phyloP scores from a whole-genome alignment of 768 basidiomycete species.

The Aureoboletus auriporus region DNA sequence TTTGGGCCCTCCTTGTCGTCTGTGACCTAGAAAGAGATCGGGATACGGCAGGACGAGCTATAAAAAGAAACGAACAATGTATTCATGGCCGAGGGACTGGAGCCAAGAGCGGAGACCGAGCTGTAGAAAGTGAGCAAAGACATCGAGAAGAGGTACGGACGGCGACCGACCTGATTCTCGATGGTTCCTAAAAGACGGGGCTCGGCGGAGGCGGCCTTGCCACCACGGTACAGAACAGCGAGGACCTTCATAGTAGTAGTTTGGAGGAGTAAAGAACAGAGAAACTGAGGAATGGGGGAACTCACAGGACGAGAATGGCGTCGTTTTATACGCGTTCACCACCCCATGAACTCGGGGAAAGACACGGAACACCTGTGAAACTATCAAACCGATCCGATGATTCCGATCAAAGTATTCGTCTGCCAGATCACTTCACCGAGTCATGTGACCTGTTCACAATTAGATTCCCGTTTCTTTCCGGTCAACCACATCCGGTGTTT shows the following conservation, averaged over 20 bases:
- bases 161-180: conserved; percentile 60
- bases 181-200: conserved; percentile 74
- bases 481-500: neutral
- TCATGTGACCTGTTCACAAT: neutral
- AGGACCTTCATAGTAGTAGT: conserved; percentile 37
- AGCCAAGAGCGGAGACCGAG: conserved; percentile 72
- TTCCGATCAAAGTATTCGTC: neutral
- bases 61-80: conserved; percentile 46
- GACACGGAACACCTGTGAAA: too few relatives aligned
- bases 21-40: conserved; percentile 45
- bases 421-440: neutral
- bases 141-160: neutral
- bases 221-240: conserved; percentile 68
- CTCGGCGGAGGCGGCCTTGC: conserved; percentile 60
- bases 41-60: too few relatives aligned
- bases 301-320: neutral
- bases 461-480: conserved; percentile 2
- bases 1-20: conserved; percentile 78
- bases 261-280: neutral
- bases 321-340: neutral
- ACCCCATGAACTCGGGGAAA: neutral
- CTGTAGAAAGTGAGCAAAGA: conserved; percentile 29
- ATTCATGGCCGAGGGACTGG: conserved; percentile 69
- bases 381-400: neutral
- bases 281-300: neutral